Evolutionary conservation across 176 grass and related monocot genomes (phyloP).

Genomic region (Cenchrus fungigraminus): DNA sequence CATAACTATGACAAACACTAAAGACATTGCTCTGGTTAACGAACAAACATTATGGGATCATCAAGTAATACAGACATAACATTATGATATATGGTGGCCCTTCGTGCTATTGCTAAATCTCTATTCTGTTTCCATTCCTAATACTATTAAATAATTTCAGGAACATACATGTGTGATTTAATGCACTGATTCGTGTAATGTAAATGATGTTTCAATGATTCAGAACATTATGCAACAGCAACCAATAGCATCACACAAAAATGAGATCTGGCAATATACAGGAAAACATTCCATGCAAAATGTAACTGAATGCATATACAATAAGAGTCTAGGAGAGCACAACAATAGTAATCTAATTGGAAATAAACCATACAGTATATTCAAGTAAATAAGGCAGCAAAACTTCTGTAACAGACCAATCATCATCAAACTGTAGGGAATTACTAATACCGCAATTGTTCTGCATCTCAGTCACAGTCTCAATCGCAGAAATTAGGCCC

Average conservation of each 20-base stretch:
- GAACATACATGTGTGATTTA: background rate
- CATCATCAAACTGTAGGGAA: background rate
- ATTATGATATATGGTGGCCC: no score
- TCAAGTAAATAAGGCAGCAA: background rate
- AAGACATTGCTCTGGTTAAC: no score
- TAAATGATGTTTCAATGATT: background rate
- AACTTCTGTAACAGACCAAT: background rate
- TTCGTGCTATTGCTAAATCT: no score
- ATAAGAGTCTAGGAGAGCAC: background rate
- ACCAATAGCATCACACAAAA: slow-evolving; percentile 5
- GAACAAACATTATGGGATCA: no score
- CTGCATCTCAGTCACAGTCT: background rate
- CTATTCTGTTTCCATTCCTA: background rate
- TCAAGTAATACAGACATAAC: no score
- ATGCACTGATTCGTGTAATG: no score
- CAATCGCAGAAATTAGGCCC: background rate
- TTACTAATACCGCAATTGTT: background rate
- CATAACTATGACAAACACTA: no score
- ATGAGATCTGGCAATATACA: background rate
- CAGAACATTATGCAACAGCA: slow-evolving; percentile 3
- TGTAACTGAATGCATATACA: background rate
- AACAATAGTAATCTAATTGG: slow-evolving; percentile 7
- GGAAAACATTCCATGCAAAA: background rate
- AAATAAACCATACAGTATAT: slow-evolving; percentile 21
- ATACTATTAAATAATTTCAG: no score